Percentiles rank a stretch among this genome's conserved stretches.
These are phyloP conservation scores for Cucurbita maxima DNA, from an alignment of 306 rosid species.

Conservation along the genomic window DNA sequence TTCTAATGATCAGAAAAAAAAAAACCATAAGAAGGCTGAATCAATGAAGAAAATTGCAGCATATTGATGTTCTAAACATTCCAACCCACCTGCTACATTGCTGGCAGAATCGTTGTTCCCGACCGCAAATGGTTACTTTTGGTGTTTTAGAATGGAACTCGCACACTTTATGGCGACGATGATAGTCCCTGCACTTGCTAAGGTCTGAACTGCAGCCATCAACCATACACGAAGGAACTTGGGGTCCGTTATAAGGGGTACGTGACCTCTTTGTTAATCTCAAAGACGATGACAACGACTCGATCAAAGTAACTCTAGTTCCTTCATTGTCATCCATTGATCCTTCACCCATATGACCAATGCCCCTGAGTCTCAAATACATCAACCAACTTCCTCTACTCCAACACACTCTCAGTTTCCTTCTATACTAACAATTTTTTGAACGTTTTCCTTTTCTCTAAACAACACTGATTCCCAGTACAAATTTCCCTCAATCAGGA, in stretches of 20 bases:
- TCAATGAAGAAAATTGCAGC: neutral
- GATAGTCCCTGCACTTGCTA: slow-evolving; percentile 71
- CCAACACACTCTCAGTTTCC: neutral
- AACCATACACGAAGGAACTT: slow-evolving; percentile 45
- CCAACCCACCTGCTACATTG: slow-evolving; percentile 75
- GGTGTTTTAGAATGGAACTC: slow-evolving; percentile 76
- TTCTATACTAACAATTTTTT: neutral
- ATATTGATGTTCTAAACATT: neutral
- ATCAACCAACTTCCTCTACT: neutral
- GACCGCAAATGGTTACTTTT: slow-evolving; percentile 46
- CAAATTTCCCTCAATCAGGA: neutral
- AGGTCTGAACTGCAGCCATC: slow-evolving; percentile 74
- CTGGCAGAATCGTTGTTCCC: slow-evolving; percentile 80
- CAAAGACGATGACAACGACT: slow-evolving; percentile 12
- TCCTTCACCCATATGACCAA: slow-evolving; percentile 4
- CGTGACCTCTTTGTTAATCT: slow-evolving; percentile 46
- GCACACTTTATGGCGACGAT: slow-evolving; percentile 69
- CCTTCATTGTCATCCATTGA: slow-evolving; percentile 10
- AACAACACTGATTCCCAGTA: neutral
- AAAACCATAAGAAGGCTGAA: neutral
- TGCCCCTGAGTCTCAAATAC: neutral
- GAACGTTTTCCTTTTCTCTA: neutral
- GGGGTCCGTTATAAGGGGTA: slow-evolving; percentile 21
- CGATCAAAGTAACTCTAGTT: neutral
- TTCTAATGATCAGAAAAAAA: neutral